Evolutionary conservation across 108 stramenopile genomes (phyloP), one percentile per base, ranked within the genome.

Genomic region (Chaetoceros tenuissimus): DNA sequence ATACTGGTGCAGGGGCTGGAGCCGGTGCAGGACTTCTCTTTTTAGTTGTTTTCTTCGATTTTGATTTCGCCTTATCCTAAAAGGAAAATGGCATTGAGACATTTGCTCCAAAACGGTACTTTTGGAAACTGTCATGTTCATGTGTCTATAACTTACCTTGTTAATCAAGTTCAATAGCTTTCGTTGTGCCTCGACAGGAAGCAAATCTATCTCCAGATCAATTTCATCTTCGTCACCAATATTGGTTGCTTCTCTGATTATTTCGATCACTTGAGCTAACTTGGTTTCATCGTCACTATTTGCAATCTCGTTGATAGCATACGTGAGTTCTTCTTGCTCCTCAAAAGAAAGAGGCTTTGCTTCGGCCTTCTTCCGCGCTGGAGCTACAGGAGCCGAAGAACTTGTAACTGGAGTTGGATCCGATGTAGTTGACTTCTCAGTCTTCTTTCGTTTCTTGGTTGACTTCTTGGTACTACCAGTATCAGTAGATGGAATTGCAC

Each of bases 201-300:
- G 81, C 45, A 73, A 72, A 53, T 92, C 90, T 59, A 87, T 82
- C 43, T 88, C 90, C n/a, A 92, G 71, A 63, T 92, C 90, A 48
- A 92, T 92, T 55, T 81, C 78, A 28, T 87, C 89, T 57, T 85
- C 90, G 48, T 92, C 87, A 16, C 72, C 84, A 48, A 72, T 73
- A 22, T 84, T 59, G 44, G 67, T 68, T n/a, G 85, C 74, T 59
- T 92, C 85, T 48, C 86, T 64, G 50, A 92, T 86, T 31, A 92
- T 92, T 67, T 86, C 76, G 57, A 92, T 82, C 1, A 85, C 84
- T 22, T 80, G 86, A 24, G 70, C 68, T 16, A 88, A 47, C 48
- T 81, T 62, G 7, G 68, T 69, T 22, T 66, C 74, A 31, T 54
- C 53, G 19, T 26, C 19, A 26, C 24, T 18, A 3, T 26, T 54